Conservation (phyloP, 1,284 basidiomycete species). For the Ceratorhiza oryzae-sativae region DNA sequence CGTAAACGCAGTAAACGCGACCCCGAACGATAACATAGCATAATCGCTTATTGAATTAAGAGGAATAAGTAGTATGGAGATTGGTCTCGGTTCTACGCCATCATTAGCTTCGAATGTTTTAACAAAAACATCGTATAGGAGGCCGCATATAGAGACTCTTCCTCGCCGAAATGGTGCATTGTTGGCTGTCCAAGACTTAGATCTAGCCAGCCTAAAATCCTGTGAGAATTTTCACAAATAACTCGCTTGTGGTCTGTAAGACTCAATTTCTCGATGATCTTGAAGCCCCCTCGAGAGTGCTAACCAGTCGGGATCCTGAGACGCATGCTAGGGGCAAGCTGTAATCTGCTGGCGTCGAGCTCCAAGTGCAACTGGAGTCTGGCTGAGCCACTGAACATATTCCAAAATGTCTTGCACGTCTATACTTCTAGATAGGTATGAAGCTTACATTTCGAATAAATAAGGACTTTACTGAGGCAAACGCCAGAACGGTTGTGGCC, state of each 20-base stretch:
- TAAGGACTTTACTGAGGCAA: too few relatives aligned
- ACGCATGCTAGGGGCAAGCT: background rate
- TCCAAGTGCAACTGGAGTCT: slow-evolving; percentile 12
- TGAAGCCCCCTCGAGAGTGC: background rate
- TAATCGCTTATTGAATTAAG: background rate
- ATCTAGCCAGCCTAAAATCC: background rate
- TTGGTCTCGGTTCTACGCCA: background rate
- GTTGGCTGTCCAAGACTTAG: background rate
- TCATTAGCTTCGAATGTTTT: background rate
- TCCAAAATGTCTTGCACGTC: too few relatives aligned
- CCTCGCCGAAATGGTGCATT: background rate
- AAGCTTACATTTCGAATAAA: too few relatives aligned
- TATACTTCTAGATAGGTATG: too few relatives aligned
- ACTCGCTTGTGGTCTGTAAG: background rate
- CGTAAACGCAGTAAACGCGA: background rate
- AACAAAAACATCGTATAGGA: background rate
- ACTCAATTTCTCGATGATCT: background rate
- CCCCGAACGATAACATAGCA: background rate
- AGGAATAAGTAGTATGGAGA: background rate
- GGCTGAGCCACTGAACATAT: too few relatives aligned
- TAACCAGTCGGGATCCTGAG: too few relatives aligned
- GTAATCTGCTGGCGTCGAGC: slow-evolving; percentile 16
- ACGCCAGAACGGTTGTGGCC: too few relatives aligned
- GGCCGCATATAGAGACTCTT: background rate
- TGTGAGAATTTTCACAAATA: background rate